A percentile compares a stretch with the other conserved stretches of the same genome.
These are phyloP conservation scores for Tolypocladium tropicale DNA, from an alignment of 2,329 filamentous ascomycete species.

Conservation along the genomic window DNA sequence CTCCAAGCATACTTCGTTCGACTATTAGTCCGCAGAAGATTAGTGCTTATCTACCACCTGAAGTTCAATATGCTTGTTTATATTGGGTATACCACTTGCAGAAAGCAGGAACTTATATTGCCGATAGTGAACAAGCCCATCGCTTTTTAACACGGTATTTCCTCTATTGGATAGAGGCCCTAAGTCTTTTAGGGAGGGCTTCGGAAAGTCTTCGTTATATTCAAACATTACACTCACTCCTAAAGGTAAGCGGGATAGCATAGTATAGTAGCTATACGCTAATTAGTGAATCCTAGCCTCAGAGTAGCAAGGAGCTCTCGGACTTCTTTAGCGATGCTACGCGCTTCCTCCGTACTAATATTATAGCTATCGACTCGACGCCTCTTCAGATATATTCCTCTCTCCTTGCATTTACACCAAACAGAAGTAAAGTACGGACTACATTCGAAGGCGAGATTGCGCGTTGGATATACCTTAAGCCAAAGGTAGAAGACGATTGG, in stretches of 20 bases:
- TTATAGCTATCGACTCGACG: not conserved
- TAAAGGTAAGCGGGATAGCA: not conserved
- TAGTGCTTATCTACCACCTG: not conserved
- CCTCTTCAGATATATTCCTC: not conserved
- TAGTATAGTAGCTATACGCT: accelerated
- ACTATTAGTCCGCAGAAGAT: not conserved
- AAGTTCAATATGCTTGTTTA: not conserved
- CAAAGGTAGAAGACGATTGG: not conserved
- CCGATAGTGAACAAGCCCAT: not conserved
- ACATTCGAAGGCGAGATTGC: not conserved
- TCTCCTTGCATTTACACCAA: not conserved
- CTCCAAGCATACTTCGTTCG: not conserved
- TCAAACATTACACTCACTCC: not conserved
- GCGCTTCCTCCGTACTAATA: not conserved
- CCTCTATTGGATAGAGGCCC: not conserved
- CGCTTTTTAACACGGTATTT: not conserved
- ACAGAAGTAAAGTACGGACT: not conserved
- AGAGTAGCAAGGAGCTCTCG: not conserved
- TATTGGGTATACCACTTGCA: not conserved
- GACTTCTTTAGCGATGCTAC: not conserved
- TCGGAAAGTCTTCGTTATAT: not conserved
- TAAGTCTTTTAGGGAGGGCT: not conserved
- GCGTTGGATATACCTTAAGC: not conserved
- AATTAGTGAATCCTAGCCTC: not conserved
- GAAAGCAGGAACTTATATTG: not conserved